Evolutionary conservation across 2,329 filamentous ascomycete genomes (phyloP).

Genomic region (Fusarium chlamydosporum): DNA sequence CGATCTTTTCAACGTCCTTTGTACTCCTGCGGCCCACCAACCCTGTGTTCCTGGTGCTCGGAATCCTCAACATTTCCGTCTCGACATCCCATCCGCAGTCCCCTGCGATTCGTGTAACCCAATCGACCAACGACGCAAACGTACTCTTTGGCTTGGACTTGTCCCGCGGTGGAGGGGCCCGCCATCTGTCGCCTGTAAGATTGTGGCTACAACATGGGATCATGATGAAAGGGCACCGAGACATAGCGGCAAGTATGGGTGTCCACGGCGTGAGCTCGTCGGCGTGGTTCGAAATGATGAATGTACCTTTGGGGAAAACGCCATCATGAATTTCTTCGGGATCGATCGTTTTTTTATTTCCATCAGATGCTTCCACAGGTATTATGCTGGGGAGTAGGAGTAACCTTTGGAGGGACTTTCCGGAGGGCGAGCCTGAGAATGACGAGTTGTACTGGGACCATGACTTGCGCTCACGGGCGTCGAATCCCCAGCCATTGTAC

Average conservation of each 20-base stretch:
- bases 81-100: conserved; percentile 83
- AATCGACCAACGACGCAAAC: conserved; percentile 86
- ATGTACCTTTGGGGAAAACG: conserved; percentile 79
- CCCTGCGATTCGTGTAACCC: conserved; percentile 77
- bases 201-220: conserved; percentile 97
- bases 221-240: conserved; percentile 84
- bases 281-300: conserved; percentile 97
- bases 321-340: conserved; percentile 67
- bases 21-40: conserved; percentile 75
- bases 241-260: conserved; percentile 84
- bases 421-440: conserved; percentile 48
- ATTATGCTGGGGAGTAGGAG: conserved; percentile 66
- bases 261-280: conserved; percentile 98
- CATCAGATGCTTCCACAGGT: conserved; percentile 29
- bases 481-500: conserved; percentile 90
- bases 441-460: conserved; percentile 78
- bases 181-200: conserved; percentile 80
- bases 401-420: conserved; percentile 59
- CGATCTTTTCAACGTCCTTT: conserved; percentile 50
- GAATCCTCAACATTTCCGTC: conserved; percentile 89
- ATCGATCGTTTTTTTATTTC: conserved; percentile 29
- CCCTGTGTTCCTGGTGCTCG: conserved; percentile 89
- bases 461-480: conserved; percentile 86
- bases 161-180: conserved; percentile 72
- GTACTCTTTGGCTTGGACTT: conserved; percentile 72